Evolutionary conservation across 495 filamentous ascomycete genomes (phyloP).

Genomic region (Hypoxylon fuscum): DNA sequence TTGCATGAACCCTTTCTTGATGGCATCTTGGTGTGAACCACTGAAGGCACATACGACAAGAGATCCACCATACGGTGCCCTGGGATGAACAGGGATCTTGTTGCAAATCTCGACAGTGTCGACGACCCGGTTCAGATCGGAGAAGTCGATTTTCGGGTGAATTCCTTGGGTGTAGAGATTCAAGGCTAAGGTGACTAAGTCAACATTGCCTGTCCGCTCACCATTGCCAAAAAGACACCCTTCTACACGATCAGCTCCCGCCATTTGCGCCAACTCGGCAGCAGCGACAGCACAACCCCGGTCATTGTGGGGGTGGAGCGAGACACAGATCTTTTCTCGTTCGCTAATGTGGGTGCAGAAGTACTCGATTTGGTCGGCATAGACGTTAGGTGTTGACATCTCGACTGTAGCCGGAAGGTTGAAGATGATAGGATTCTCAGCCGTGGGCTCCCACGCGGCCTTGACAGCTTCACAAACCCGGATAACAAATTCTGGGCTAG

Average conservation of each 20-base stretch:
- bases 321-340: slow-evolving; percentile 82
- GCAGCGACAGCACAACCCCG: slow-evolving; percentile 86
- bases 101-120: slow-evolving; percentile 90
- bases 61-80: slow-evolving; percentile 89
- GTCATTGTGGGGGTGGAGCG: slow-evolving; percentile 93
- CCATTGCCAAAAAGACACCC: slow-evolving; percentile 96
- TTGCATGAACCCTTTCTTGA: slow-evolving; percentile 92
- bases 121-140: slow-evolving; percentile 86
- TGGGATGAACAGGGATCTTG: slow-evolving; percentile 92
- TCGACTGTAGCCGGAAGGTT: slow-evolving; percentile 98
- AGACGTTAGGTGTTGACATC: slow-evolving; percentile 94
- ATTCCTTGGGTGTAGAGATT: slow-evolving; percentile 98
- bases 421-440: slow-evolving; percentile 90
- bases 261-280: slow-evolving; percentile 94
- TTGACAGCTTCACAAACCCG: slow-evolving; percentile 94
- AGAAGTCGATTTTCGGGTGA: slow-evolving; percentile 89
- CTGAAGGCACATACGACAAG: slow-evolving; percentile 90
- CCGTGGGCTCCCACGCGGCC: slow-evolving; percentile 88
- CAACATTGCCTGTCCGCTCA: slow-evolving; percentile 95
- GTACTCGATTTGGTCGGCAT: slow-evolving; percentile 96
- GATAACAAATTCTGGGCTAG: slow-evolving; percentile 82
- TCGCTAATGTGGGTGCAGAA: slow-evolving; percentile 82
- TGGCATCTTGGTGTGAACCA: slow-evolving; percentile 95
- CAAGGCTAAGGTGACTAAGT: slow-evolving; percentile 90
- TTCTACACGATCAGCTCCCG: slow-evolving; percentile 94